Percentiles rank a stretch among this genome's conserved stretches.
These are phyloP conservation scores for Lachancea nothofagi DNA, from an alignment of 805 yeast genomes.

Conservation along the genomic window DNA sequence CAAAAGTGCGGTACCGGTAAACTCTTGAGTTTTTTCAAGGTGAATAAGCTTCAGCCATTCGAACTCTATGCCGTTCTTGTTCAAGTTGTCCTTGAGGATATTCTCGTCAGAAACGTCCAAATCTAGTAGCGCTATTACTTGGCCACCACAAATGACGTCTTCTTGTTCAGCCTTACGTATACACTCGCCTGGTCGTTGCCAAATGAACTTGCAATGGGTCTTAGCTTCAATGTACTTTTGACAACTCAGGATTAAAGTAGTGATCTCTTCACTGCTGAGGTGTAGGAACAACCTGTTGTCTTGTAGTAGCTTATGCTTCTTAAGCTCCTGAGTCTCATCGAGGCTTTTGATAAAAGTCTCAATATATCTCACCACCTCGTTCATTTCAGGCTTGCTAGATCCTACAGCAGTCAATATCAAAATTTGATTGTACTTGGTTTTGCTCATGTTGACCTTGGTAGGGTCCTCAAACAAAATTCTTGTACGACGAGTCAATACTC, in stretches of 20 bases:
- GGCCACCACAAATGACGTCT: constrained; percentile 19
- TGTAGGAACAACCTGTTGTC: constrained; percentile 9
- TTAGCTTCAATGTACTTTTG: constrained; percentile 20
- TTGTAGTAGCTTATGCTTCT: constrained; percentile 2
- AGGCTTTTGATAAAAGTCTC: constrained; percentile 8
- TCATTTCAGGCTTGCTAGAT: constrained; percentile 4
- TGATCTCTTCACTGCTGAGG: constrained; percentile 9
- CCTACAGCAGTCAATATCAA: constrained; percentile 10
- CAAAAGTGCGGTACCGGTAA: constrained; percentile 26
- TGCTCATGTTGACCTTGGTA: constrained; percentile 23
- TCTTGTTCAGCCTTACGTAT: constrained; percentile 14
- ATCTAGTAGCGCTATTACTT: constrained; percentile 19
- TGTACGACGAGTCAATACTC: constrained; percentile 22
- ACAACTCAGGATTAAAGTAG: constrained; percentile 22
- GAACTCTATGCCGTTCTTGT: constrained; percentile 9
- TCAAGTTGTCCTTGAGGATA: constrained; percentile 9
- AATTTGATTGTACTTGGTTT: constrained; percentile 7
- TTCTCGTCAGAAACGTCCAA: constrained; percentile 12
- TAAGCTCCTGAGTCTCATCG: constrained; percentile 10
- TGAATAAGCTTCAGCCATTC: constrained; percentile 9
- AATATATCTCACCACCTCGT: constrained; percentile 1
- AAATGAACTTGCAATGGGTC: constrained; percentile 11
- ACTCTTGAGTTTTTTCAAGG: constrained; percentile 6
- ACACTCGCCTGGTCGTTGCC: constrained; percentile 28
- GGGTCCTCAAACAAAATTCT: constrained; percentile 32